A percentile compares a stretch with the other conserved stretches of the same genome.
Conservation (phyloP, 208 protist genomes). For the Leishmania guyanensis region DNA sequence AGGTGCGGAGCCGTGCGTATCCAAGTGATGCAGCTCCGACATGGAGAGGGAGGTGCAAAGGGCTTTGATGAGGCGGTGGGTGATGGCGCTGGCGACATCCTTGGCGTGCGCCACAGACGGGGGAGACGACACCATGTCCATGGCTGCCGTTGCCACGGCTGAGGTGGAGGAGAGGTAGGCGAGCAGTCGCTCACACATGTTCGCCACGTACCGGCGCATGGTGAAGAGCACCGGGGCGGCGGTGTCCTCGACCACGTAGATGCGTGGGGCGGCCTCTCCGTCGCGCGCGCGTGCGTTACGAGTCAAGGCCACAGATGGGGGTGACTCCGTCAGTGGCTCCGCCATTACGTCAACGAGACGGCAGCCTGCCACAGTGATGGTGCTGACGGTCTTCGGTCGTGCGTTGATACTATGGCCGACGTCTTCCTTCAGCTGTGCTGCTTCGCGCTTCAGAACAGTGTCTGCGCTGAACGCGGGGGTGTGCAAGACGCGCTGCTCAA, state of each 20-base stretch:
- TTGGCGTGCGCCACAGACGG: background rate
- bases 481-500: slow-evolving; percentile 30
- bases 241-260: slow-evolving; percentile 46
- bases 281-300: background rate
- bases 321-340: slow-evolving; percentile 9
- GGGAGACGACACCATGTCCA: background rate
- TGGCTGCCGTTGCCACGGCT: slow-evolving; percentile 12
- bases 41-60: slow-evolving; percentile 24
- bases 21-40: slow-evolving; percentile 23
- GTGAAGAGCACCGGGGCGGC: slow-evolving; percentile 60
- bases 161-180: slow-evolving; percentile 27
- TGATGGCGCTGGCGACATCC: slow-evolving; percentile 9
- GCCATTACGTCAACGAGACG: slow-evolving; percentile 25
- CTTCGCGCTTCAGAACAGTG: slow-evolving; percentile 19
- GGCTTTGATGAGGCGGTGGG: slow-evolving; percentile 24
- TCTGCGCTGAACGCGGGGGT: slow-evolving; percentile 20
- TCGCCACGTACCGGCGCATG: slow-evolving; percentile 61
- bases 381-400: slow-evolving; percentile 3
- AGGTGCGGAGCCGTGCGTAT: background rate
- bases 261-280: background rate
- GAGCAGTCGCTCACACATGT: slow-evolving; percentile 61
- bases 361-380: slow-evolving; percentile 22
- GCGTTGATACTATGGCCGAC: slow-evolving; percentile 8
- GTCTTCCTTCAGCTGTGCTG: slow-evolving; percentile 21
- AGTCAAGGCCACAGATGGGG: background rate